phyloP scores from a whole-genome alignment of 164 flowering plant species.

The Tinospora cordifolia region DNA sequence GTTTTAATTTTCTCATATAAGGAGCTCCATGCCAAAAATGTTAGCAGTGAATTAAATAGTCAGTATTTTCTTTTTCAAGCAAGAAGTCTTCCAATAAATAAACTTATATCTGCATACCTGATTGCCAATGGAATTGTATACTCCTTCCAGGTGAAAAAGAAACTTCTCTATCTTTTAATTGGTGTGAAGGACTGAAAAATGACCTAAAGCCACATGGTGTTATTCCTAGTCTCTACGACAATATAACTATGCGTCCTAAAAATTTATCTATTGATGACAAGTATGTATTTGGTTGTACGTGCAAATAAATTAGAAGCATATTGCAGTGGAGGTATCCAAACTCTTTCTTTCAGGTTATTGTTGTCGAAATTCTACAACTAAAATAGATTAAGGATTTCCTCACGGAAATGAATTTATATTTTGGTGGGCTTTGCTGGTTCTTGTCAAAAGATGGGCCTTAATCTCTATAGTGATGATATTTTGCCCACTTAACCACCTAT shows the following conservation, averaged over 20 bases:
- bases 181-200: background rate
- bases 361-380: background rate
- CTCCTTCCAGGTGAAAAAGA: conserved; percentile 43
- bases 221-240: background rate
- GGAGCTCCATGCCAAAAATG: background rate
- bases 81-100: conserved; percentile 57
- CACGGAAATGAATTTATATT: background rate
- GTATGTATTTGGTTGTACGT: conserved; percentile 57
- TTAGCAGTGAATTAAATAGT: background rate
- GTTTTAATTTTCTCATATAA: too few relatives aligned
- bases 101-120: conserved; percentile 62
- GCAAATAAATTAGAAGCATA: conserved; percentile 21
- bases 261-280: conserved; percentile 23
- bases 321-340: conserved; percentile 41
- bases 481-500: too few relatives aligned
- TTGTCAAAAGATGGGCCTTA: background rate
- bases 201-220: background rate
- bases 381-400: background rate
- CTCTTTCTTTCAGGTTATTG: conserved; percentile 59
- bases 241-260: background rate
- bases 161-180: background rate
- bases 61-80: conserved; percentile 38
- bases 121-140: conserved; percentile 52
- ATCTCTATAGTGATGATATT: too few relatives aligned
- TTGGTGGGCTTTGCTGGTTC: background rate